Evolutionary conservation across 345 rosid species (phyloP), one percentile per base, ranked within the genome.

Genomic region (Syzygium grande): DNA sequence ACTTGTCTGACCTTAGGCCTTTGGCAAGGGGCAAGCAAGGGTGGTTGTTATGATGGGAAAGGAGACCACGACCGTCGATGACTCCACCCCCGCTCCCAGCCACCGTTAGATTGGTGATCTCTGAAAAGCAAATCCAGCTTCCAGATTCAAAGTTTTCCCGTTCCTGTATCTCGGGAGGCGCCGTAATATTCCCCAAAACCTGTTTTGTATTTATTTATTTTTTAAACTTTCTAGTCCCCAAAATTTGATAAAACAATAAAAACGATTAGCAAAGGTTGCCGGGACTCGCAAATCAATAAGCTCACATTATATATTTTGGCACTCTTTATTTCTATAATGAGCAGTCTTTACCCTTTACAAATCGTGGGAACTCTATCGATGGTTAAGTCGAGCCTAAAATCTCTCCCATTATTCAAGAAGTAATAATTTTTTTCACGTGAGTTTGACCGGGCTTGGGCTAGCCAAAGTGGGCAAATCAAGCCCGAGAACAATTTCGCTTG

Each of bases 51-150:
- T 83, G n/a, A 3, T 73, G 13, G 38, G 13, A 7, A 38, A 43
- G 79, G 52, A 29, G 43, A 49, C 95, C 95, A 13, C 88, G 92
- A 23, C 93, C 95, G 38, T 92, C 87, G 27, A 93, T 88, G 30
- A 27, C 41, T 11, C 95, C 93, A 5, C 52, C 5, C 34, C 92
- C 93, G 5, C 55, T 3, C 34, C 93, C 93, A 59, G 87, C 86
- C 34, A 93, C 52, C 21, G 68, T 85, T 51, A 93, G 88, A 46
- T 91, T 91, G 27, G 51, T 78, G 6, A 92, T 87, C 49, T 87
- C 87, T 6, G 85, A 30, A 43, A 91, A 92, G 14, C 63, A 54
- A 54, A 93, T 84, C 94, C 93, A 93, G 84, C 52, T 54, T 1
- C 88, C 86, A 21, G 54, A 80, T 49, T 38, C 85, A 63, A 87